Percentiles rank a stretch among this genome's conserved stretches.
These are phyloP conservation scores for Triticum turgidum DNA, from an alignment of 176 grass and related monocot genomes.

Conservation along the genomic window DNA sequence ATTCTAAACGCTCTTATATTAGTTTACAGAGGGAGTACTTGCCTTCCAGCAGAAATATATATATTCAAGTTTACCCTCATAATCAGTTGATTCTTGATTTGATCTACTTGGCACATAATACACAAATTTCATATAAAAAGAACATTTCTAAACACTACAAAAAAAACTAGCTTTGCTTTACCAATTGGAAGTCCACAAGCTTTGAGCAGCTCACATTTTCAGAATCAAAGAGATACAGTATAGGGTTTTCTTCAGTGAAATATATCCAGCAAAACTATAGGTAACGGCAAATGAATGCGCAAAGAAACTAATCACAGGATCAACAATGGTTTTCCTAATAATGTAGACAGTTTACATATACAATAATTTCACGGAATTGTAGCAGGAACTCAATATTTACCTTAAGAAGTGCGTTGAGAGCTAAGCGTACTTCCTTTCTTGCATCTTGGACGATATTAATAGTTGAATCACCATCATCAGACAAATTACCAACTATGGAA, in stretches of 20 bases:
- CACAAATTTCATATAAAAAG: neutral
- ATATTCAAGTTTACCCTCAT: neutral
- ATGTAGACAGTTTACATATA: neutral
- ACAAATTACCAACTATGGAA: conserved; percentile 55
- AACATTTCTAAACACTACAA: neutral
- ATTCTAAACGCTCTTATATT: too few species aligned
- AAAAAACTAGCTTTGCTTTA: neutral
- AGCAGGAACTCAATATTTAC: conserved; percentile 35
- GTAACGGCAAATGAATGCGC: neutral
- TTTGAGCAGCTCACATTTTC: conserved; percentile 7
- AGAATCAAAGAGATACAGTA: neutral
- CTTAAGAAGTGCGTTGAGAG: conserved; percentile 79
- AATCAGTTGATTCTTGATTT: conserved; percentile 4
- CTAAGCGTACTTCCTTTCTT: conserved; percentile 67
- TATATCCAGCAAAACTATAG: conserved; percentile 3
- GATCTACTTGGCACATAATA: neutral
- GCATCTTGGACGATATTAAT: conserved; percentile 46
- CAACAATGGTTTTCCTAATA: neutral
- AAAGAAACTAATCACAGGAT: conserved; percentile 13
- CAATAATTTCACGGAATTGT: conserved; percentile 3
- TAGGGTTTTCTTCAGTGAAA: neutral
- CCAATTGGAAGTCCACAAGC: neutral
- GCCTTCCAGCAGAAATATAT: neutral
- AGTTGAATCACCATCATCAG: conserved; percentile 36
- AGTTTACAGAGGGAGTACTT: neutral